Conservation (phyloP, 2,329 filamentous ascomycete species). For the Fusarium pilosicola region DNA sequence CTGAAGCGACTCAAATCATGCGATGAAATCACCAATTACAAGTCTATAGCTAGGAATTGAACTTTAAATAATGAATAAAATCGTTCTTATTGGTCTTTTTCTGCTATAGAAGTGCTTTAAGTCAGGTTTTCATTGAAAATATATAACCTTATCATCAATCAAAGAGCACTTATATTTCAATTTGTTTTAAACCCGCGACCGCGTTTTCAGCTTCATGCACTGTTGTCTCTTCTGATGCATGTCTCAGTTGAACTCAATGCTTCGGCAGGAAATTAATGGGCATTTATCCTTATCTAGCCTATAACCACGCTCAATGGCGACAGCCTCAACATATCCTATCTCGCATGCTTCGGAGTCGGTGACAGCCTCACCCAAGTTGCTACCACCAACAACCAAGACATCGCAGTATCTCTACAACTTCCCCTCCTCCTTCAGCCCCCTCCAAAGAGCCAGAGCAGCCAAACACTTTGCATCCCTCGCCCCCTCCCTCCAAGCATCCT, state of each 20-base stretch:
- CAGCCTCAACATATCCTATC: neutral
- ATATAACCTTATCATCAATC: no score
- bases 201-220: neutral
- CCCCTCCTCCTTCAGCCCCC: conserved; percentile 62
- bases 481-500: conserved; percentile 67
- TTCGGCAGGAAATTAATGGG: neutral
- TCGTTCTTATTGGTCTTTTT: accelerated
- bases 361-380: neutral
- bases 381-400: neutral
- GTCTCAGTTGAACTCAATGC: neutral
- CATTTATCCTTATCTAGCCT: neutral
- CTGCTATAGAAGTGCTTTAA: neutral
- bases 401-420: conserved; percentile 42
- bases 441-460: conserved; percentile 67
- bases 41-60: neutral
- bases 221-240: neutral
- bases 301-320: neutral
- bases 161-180: accelerated
- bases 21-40: neutral
- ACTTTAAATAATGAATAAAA: no score
- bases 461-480: conserved; percentile 69
- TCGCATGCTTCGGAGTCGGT: neutral
- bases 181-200: accelerated
- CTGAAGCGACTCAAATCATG: conserved; percentile 2
- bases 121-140: accelerated